Conservation (phyloP, 2,329 filamentous ascomycete genomes). For the Trichoderma breve region DNA sequence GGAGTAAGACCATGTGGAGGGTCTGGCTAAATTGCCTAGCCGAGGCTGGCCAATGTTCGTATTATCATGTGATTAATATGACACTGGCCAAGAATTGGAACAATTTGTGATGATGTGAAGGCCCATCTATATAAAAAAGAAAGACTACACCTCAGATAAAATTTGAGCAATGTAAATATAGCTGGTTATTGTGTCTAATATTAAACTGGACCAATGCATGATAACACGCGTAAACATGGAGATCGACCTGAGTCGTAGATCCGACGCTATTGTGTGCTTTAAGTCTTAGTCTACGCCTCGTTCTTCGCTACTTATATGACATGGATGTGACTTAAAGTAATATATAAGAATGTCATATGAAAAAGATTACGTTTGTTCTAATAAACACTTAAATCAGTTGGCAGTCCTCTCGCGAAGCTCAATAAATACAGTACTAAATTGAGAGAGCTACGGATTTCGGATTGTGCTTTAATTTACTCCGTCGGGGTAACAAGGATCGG, state of each 20-base stretch:
- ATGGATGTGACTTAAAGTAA: not conserved
- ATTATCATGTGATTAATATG: not conserved
- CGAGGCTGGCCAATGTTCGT: not conserved
- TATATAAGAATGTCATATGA: not conserved
- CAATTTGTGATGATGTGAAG: not conserved
- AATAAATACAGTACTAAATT: not conserved
- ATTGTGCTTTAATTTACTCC: not conserved
- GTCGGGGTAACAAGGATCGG: not conserved
- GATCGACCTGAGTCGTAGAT: not conserved
- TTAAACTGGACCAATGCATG: not conserved
- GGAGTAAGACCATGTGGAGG: not conserved
- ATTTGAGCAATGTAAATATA: not conserved
- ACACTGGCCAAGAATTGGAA: not conserved
- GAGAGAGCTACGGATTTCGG: constrained; percentile 5
- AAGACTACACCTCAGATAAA: not conserved
- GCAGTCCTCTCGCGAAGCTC: not conserved
- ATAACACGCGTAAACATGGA: not conserved
- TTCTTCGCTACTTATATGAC: not conserved
- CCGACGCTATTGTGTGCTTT: not conserved
- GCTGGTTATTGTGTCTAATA: not conserved
- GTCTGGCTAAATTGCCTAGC: not conserved
- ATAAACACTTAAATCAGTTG: not conserved
- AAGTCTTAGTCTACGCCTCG: not conserved
- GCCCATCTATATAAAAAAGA: not conserved
- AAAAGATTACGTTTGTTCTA: not conserved